phyloP scores from a whole-genome alignment of 371 early-diverging fungal species.

The Mortierella sp. region DNA sequence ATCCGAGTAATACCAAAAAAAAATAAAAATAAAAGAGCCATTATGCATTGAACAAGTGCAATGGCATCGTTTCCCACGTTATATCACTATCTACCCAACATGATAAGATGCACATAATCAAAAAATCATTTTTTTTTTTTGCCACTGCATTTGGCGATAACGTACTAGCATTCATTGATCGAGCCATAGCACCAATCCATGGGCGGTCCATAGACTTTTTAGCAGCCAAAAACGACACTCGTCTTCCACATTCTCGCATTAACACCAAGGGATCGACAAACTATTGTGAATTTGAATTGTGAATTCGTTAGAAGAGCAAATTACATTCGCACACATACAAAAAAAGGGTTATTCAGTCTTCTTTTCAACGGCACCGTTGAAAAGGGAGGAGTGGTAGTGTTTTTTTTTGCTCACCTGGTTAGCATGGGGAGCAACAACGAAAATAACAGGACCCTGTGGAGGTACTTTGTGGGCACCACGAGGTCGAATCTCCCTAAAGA shows the following conservation, averaged over 20 bases:
- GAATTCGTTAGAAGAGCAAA: neutral
- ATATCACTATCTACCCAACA: neutral
- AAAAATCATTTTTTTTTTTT: neutral
- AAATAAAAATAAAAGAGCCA: neutral
- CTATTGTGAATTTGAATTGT: conserved; percentile 48
- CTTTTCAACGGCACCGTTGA: no score
- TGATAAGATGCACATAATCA: neutral
- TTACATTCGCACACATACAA: conserved; percentile 62
- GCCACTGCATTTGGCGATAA: neutral
- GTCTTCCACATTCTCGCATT: conserved; percentile 78
- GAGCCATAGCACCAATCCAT: conserved; percentile 86
- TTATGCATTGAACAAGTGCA: neutral
- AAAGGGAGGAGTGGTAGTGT: neutral
- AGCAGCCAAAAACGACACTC: conserved; percentile 88
- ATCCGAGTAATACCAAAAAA: no score
- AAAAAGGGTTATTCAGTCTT: neutral
- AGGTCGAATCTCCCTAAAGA: conserved; percentile 90
- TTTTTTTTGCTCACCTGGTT: conserved; percentile 88
- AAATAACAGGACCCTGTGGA: conserved; percentile 87
- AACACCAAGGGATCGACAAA: conserved; percentile 94
- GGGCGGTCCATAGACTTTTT: conserved; percentile 85
- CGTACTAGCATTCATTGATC: conserved; percentile 76
- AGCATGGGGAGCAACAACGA: conserved; percentile 96
- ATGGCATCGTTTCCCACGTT: neutral
- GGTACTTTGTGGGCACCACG: conserved; percentile 92